These are phyloP conservation scores for Oidiodendron maius DNA, from an alignment of 495 filamentous ascomycete genomes.

Conservation along the genomic window DNA sequence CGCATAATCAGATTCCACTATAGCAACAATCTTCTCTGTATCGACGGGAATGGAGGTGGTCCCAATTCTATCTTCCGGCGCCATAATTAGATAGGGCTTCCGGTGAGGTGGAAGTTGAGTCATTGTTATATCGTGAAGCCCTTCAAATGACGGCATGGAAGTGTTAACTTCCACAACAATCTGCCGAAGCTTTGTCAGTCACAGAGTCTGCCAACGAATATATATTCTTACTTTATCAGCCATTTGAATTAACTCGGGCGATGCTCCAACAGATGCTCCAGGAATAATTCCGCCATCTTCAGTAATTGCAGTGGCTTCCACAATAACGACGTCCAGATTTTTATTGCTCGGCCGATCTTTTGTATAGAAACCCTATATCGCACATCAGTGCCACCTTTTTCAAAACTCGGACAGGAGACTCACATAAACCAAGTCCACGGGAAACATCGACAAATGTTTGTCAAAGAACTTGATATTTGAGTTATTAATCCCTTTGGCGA, in stretches of 20 bases:
- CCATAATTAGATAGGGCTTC: slow-evolving; percentile 85
- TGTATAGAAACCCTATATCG: slow-evolving; percentile 59
- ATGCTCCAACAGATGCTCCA: slow-evolving; percentile 80
- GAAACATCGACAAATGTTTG: slow-evolving; percentile 91
- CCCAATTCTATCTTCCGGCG: slow-evolving; percentile 73
- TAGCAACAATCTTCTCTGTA: slow-evolving; percentile 78
- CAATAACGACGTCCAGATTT: slow-evolving; percentile 75
- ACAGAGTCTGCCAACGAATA: no score
- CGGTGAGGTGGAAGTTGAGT: slow-evolving; percentile 72
- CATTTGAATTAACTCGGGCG: slow-evolving; percentile 82
- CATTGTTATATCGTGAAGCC: slow-evolving; percentile 87
- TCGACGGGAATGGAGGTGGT: slow-evolving; percentile 82
- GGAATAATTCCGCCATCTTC: slow-evolving; percentile 88
- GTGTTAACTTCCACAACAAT: slow-evolving; percentile 95
- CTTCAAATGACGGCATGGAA: slow-evolving; percentile 75
- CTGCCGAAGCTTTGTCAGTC: no score
- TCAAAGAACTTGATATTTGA: slow-evolving; percentile 90
- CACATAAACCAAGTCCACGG: slow-evolving; percentile 77
- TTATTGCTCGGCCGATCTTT: slow-evolving; percentile 65
- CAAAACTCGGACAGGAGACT: slow-evolving; percentile 19
- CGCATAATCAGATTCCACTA: slow-evolving; percentile 79
- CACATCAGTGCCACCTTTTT: slow-evolving; percentile 1
- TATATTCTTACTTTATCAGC: slow-evolving; percentile 60
- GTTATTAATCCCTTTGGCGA: slow-evolving; percentile 85
- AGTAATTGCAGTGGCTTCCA: slow-evolving; percentile 87